Evolutionary conservation across 768 basidiomycete genomes (phyloP), one percentile per base, ranked within the genome.

Genomic region (Lentinula sp.): DNA sequence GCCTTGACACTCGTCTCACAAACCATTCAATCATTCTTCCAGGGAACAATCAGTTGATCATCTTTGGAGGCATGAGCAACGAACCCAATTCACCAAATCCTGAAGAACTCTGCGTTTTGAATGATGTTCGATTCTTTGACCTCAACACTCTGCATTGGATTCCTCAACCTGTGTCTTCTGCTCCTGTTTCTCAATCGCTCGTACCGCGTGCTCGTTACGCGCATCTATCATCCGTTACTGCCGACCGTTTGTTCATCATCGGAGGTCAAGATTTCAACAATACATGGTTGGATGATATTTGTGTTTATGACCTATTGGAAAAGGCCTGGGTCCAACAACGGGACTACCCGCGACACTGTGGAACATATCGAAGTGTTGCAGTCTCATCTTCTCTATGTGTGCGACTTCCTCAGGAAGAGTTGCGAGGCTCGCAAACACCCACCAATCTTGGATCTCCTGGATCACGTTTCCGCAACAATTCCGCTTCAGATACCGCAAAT

Each of bases 31-130:
- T 66, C 64, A 58, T 61, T 28, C 62, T 64, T 55, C 57, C 59
- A 89, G 91, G 94, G 94, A 88, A 91, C 69, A 88, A 91, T 71
- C 87, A 93, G 67, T 79, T 99, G 57, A 86, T 98, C 64, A 80
- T 98, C 54, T 98, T 98, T 69, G 96, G 96, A 18, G 95, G 96
- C 10, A 97, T 98, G 95, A 87, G 91, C 69, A 87, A 90, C 73
- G 78, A 86, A 67, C 81, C 86, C 10, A 84, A 89, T 64, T 82
- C 87, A 1, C 75, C 80, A 46, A 86, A 82, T 67, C 81, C 87
- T 5, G 90, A 93, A 60, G 89, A 93, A 64, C 83, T 95, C 31
- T 91, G 89, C 63, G 96, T 98, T n/a, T 76, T 97, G 60, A 90
- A 90, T 68, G 97, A 98, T 70, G 86, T 98, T 46, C 89, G 91